phyloP scores from a whole-genome alignment of 208 protist species.

The Trypanosoma vivax region DNA sequence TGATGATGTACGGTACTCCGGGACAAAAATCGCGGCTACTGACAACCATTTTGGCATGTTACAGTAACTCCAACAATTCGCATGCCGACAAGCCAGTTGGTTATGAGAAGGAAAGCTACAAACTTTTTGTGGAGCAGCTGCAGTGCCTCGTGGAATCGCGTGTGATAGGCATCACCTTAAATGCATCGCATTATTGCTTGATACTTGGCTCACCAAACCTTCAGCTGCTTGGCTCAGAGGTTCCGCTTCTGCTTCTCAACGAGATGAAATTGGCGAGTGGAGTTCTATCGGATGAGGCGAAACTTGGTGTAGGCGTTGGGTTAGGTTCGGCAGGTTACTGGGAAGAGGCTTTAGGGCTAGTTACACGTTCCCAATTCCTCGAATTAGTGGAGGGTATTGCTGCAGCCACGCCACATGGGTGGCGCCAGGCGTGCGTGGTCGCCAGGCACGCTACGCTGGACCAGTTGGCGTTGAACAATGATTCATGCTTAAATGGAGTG shows the following conservation, averaged over 20 bases:
- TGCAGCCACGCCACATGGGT: conserved; percentile 1
- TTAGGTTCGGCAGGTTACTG: conserved; percentile 1
- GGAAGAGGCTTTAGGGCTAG: not conserved
- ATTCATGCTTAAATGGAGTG: not conserved
- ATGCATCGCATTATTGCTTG: conserved; percentile 36
- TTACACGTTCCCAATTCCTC: not conserved
- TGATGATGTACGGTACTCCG: conserved; percentile 33
- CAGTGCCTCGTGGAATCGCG: conserved; percentile 64
- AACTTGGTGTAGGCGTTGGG: conserved; percentile 3
- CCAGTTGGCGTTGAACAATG: not conserved
- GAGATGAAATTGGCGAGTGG: conserved; percentile 1
- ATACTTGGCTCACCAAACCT: conserved; percentile 45
- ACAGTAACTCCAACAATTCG: conserved; percentile 16
- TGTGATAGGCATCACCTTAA: conserved; percentile 31
- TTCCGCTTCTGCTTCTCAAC: conserved; percentile 40
- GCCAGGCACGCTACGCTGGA: not conserved
- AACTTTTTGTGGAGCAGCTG: conserved; percentile 46
- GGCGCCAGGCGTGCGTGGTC: conserved; percentile 2
- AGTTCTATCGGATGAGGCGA: conserved; percentile 3
- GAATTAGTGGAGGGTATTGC: conserved; percentile 1
- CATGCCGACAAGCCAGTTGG: conserved; percentile 11
- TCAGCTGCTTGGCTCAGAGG: conserved; percentile 28
- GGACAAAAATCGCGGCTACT: conserved; percentile 26
- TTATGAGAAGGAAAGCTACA: conserved; percentile 20
- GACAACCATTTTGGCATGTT: conserved; percentile 39